These are phyloP conservation scores for Flaveria sonorensis DNA, from an alignment of 129 eudicot genomes.

Conservation along the genomic window DNA sequence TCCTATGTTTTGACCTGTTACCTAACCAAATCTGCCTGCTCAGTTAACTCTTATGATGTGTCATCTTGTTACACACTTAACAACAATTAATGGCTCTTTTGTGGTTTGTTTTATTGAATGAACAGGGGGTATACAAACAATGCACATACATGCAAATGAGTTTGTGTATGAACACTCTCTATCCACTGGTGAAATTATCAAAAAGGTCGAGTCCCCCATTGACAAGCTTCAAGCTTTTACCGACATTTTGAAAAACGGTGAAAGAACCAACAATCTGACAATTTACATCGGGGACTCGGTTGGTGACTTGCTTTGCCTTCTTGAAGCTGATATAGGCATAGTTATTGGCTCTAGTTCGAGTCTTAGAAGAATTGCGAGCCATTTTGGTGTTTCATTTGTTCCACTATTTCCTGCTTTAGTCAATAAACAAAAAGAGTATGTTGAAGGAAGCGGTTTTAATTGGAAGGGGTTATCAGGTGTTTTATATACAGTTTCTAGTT, in stretches of 20 bases:
- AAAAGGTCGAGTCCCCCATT: conserved; percentile 73
- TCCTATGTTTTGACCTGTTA: not conserved
- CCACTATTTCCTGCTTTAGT: conserved; percentile 69
- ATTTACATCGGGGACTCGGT: conserved; percentile 89
- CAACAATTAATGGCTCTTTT: not conserved
- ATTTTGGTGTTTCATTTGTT: conserved; percentile 74
- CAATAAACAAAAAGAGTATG: conserved; percentile 58
- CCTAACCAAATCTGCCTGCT: not conserved
- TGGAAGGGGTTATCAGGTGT: conserved; percentile 84
- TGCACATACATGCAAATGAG: conserved; percentile 77
- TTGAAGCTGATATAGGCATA: conserved; percentile 88
- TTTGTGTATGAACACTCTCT: conserved; percentile 54
- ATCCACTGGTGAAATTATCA: conserved; percentile 74
- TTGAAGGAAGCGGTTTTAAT: conserved; percentile 40
- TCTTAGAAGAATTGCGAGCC: conserved; percentile 66
- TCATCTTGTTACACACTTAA: too few relatives aligned
- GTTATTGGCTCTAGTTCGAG: conserved; percentile 78
- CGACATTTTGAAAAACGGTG: conserved; percentile 38
- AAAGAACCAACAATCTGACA: conserved; percentile 41
- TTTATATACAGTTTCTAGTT: conserved; percentile 76
- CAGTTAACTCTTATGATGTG: not conserved
- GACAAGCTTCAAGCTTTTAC: conserved; percentile 77
- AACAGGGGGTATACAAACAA: conserved; percentile 63
- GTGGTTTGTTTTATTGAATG: conserved; percentile 16
- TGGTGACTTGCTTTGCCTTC: conserved; percentile 94